Evolutionary conservation across 352 stramenopile species (phyloP), one percentile per base, ranked within the genome.

Genomic region (Phytophthora brassicae): DNA sequence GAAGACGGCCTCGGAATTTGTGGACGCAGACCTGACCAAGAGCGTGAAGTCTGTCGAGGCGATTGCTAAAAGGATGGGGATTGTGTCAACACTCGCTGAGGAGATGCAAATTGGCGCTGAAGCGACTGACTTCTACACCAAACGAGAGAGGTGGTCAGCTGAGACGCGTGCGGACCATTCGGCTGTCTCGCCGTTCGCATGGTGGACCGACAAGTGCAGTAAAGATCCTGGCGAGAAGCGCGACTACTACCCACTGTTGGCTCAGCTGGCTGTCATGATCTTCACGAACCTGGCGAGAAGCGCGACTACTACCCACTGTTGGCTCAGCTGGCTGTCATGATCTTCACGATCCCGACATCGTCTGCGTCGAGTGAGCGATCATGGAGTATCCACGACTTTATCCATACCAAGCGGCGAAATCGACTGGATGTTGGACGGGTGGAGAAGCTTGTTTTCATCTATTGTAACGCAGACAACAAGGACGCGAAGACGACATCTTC

Each of bases 371-470:
- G 20, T 4, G 54, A 62, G 16, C 29, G 54, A 48, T 45, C 43
- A 8, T 62, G 54, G 44, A 62, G 44, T 49, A 55, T 55, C 5
- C 44, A 50, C 17, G 43, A 54, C 12, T 62, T 55, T 19, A 54
- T 62, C 4, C 31, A 48, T 4, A 62, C 43, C 14, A 62, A 62
- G 44, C 33, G 44, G 9, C 43, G 35, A 6, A 62, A 39, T 12
- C 16, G 54, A 6, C 19, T 62, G 24, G 22, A 31, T 35, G n/a
- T 16, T 5, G 16, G 5, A n/a, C 43, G 35, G 16, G 42, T 46
- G 14, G 43, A 62, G n/a, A 50, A 41, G 16, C 22, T 55, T 13
- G 43, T 24, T 8, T 62, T 55, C 44, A 49, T 49, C 17, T 62
- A 54, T 24, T 54, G 33, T 35, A 62, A 62, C 14, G 41, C 39